These are phyloP conservation scores for Quaeritorhiza haematococci DNA, from an alignment of 371 early-diverging fungal species.

Conservation along the genomic window DNA sequence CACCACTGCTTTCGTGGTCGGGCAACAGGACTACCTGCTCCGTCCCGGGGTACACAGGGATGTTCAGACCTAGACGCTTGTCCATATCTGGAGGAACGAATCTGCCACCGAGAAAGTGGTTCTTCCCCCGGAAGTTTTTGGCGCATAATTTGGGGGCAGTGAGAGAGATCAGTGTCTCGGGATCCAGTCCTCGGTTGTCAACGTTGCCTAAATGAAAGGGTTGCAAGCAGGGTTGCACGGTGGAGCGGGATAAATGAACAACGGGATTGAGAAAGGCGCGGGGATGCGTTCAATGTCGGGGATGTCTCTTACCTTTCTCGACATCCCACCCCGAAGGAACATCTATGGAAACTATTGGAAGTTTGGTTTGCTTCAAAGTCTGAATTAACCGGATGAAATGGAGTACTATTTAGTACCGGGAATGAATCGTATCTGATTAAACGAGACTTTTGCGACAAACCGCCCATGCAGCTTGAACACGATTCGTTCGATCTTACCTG, in stretches of 20 bases:
- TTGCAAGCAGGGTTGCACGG: background rate
- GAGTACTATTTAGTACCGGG: background rate
- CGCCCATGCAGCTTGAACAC: background rate
- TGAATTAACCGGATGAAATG: background rate
- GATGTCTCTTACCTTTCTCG: constrained; percentile 55
- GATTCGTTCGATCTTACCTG: too few relatives aligned
- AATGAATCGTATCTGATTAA: background rate
- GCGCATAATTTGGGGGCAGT: constrained; percentile 85
- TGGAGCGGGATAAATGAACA: too few relatives aligned
- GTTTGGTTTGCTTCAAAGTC: constrained; percentile 9
- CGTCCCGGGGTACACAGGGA: constrained; percentile 13
- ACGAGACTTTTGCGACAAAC: too few relatives aligned
- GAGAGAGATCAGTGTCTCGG: constrained; percentile 78
- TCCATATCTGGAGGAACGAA: constrained; percentile 52
- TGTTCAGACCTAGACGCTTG: constrained; percentile 12
- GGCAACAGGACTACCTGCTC: constrained; percentile 2
- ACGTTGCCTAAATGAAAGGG: constrained; percentile 26
- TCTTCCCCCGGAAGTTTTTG: constrained; percentile 58
- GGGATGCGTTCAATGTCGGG: background rate
- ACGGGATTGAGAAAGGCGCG: background rate
- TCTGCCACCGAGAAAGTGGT: constrained; percentile 70
- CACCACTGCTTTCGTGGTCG: background rate
- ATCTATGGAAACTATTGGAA: constrained; percentile 61
- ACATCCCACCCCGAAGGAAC: constrained; percentile 95
- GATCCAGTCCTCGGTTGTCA: constrained; percentile 49